Conservation (phyloP, 2,329 filamentous ascomycete species). For the Clarireedia homoeocarpa region DNA sequence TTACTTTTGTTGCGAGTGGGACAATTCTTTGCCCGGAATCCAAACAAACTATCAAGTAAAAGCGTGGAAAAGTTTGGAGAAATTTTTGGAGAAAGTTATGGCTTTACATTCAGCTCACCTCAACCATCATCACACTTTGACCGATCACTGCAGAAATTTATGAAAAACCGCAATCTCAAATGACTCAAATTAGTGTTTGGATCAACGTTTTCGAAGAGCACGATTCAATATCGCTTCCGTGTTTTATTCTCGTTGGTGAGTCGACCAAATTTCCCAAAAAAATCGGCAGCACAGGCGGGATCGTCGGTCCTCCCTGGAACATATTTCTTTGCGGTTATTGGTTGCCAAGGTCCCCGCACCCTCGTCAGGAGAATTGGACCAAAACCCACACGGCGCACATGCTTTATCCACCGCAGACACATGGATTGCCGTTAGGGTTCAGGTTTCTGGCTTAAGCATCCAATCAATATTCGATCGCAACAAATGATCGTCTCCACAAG, state of each 20-base stretch:
- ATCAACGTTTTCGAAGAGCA: not conserved
- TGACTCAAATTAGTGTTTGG: not conserved
- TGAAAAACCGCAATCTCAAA: not conserved
- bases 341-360: not conserved
- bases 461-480: conserved; percentile 8
- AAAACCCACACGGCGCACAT: not conserved
- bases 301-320: not conserved
- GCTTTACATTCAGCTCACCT: not conserved
- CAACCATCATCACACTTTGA: not conserved
- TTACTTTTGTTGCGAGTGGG: not conserved
- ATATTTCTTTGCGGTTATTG: not conserved
- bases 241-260: not conserved
- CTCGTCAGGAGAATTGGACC: not conserved
- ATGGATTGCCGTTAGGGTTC: conserved; percentile 2
- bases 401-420: not conserved
- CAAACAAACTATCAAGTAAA: not conserved
- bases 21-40: not conserved
- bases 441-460: not conserved
- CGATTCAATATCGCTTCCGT: not conserved
- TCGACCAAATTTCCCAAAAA: not conserved
- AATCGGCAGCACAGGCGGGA: not conserved
- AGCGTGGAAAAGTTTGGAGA: not conserved
- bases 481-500: not conserved
- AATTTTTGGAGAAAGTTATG: too few species aligned
- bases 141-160: not conserved